Percentiles rank a stretch among this genome's conserved stretches.
Conservation (phyloP, 1,284 basidiomycete genomes). For the Apiotrichum montevideense region DNA sequence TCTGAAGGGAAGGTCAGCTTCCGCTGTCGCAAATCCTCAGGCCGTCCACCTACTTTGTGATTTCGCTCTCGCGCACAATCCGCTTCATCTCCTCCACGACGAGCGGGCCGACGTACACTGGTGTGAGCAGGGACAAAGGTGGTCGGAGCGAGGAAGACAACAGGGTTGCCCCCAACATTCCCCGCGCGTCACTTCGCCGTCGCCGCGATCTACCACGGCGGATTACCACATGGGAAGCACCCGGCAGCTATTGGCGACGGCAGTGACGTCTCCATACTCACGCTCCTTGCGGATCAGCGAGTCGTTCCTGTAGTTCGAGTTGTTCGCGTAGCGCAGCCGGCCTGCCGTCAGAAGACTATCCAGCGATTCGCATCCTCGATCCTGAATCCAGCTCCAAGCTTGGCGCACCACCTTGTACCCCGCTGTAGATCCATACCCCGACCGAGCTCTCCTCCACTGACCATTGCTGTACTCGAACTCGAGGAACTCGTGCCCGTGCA, state of each 20-base stretch:
- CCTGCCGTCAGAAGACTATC: slow-evolving; percentile 42
- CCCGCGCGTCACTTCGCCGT: too few relatives aligned
- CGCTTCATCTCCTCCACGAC: slow-evolving; percentile 90
- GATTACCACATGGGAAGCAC: too few relatives aligned
- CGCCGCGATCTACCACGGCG: too few relatives aligned
- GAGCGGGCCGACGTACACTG: slow-evolving; percentile 90
- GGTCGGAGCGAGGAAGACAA: background rate
- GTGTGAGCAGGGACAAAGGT: slow-evolving; percentile 1
- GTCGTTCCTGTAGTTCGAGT: slow-evolving; percentile 98
- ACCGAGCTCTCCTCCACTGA: slow-evolving; percentile 14
- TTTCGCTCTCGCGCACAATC: slow-evolving; percentile 91
- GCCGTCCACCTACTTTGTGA: slow-evolving; percentile 66
- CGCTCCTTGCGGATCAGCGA: slow-evolving; percentile 97
- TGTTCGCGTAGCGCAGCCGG: slow-evolving; percentile 94
- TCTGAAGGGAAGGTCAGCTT: slow-evolving; percentile 49
- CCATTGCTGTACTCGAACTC: slow-evolving; percentile 97
- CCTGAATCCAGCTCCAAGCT: background rate
- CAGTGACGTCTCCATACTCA: slow-evolving; percentile 49
- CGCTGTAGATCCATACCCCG: too few relatives aligned
- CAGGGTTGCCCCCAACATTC: too few relatives aligned
- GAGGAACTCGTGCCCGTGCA: slow-evolving; percentile 94
- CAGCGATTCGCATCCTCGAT: too few relatives aligned
- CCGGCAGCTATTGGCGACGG: too few relatives aligned
- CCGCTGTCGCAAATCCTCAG: too few relatives aligned
- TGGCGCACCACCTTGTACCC: too few relatives aligned